phyloP scores from a whole-genome alignment of 345 rosid genomes.

The Lepidium africanum region DNA sequence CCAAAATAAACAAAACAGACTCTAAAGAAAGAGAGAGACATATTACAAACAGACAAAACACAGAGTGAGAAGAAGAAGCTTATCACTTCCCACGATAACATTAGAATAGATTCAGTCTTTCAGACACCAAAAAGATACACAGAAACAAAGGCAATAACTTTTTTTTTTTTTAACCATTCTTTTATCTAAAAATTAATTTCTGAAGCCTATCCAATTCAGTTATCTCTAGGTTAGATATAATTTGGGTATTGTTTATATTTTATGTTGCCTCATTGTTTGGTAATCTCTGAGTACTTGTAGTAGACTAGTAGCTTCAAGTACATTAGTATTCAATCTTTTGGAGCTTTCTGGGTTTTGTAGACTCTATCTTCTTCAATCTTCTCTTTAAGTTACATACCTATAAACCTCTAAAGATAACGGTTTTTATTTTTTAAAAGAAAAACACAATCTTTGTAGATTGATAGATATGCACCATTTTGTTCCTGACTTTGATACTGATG shows the following conservation, averaged over 20 bases:
- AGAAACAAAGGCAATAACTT: neutral
- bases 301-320: too few relatives aligned
- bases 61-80: neutral
- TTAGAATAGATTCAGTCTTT: neutral
- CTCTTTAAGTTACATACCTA: too few relatives aligned
- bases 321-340: neutral
- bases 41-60: neutral
- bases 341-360: neutral
- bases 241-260: neutral
- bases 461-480: conserved; percentile 55
- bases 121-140: neutral
- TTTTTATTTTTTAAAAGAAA: neutral
- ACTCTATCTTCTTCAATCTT: too few relatives aligned
- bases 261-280: conserved; percentile 9
- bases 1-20: neutral
- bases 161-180: neutral
- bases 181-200: too few relatives aligned
- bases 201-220: conserved; percentile 1
- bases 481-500: conserved; percentile 64
- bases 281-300: neutral
- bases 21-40: neutral
- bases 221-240: neutral
- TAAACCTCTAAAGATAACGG: neutral
- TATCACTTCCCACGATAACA: conserved; percentile 4
- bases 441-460: neutral